A percentile compares a stretch with the other conserved stretches of the same genome.
Conservation (phyloP, 768 basidiomycete species). For the Lactarius sp. region DNA sequence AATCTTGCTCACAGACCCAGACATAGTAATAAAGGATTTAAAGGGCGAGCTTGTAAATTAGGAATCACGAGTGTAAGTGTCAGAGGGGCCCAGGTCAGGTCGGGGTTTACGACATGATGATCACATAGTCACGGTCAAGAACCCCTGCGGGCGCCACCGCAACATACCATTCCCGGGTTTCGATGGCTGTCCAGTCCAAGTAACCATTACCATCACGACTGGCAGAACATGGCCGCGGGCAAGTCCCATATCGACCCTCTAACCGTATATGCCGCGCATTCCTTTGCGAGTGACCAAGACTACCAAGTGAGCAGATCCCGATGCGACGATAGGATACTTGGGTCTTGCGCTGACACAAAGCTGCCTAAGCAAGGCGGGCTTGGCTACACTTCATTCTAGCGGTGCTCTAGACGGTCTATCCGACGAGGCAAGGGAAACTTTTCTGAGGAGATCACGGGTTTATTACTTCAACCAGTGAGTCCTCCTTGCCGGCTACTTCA, state of each 20-base stretch:
- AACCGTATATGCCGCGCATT: slow-evolving; percentile 32
- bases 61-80: background rate
- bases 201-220: background rate
- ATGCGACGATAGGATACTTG: background rate
- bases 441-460: slow-evolving; percentile 50
- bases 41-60: background rate
- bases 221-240: background rate
- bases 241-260: slow-evolving; percentile 4
- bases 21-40: slow-evolving; percentile 11
- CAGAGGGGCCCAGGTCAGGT: background rate
- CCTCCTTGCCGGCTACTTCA: background rate
- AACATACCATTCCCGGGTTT: background rate
- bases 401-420: slow-evolving; percentile 36
- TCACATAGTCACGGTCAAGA: background rate
- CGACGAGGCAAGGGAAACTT: slow-evolving; percentile 41
- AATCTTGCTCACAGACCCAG: slow-evolving; percentile 16
- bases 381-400: slow-evolving; percentile 49
- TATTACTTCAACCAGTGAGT: slow-evolving; percentile 69
- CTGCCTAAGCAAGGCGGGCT: slow-evolving; percentile 52
- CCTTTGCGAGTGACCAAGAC: slow-evolving; percentile 51
- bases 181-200: background rate
- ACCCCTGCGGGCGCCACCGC: background rate
- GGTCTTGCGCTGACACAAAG: background rate
- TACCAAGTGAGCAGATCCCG: slow-evolving; percentile 48
- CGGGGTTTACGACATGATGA: background rate